Evolutionary conservation across 2,329 filamentous ascomycete species (phyloP).

Genomic region (Daldinia sp.): DNA sequence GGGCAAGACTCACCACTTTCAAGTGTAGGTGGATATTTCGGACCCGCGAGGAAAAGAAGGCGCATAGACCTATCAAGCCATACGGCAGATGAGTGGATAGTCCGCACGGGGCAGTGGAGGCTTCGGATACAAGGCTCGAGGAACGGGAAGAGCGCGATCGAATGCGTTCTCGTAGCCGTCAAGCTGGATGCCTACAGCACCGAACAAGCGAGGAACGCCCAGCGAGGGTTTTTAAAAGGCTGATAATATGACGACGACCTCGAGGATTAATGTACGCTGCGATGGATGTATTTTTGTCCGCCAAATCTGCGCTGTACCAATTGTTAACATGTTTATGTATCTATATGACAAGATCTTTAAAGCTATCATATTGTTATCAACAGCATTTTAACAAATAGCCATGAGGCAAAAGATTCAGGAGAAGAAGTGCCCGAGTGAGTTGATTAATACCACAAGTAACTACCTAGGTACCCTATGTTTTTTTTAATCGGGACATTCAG

Average conservation of each 20-base stretch:
- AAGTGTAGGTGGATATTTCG: conserved; percentile 41
- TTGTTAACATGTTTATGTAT: not conserved
- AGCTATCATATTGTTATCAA: not conserved
- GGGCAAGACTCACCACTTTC: conserved; percentile 48
- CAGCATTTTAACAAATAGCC: not conserved
- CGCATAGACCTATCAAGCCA: conserved; percentile 50
- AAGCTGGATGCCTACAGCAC: conserved; percentile 76
- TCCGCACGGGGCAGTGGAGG: conserved; percentile 76
- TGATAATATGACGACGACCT: conserved; percentile 18
- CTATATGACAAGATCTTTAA: conserved; percentile 10
- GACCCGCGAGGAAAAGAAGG: conserved; percentile 55
- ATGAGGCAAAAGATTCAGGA: not conserved
- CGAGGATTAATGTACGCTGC: not conserved
- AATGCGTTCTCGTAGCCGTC: conserved; percentile 78
- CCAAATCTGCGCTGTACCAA: not conserved
- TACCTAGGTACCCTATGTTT: no score
- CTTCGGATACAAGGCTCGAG: conserved; percentile 66
- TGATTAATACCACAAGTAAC: not conserved
- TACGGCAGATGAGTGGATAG: conserved; percentile 63
- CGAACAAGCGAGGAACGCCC: conserved; percentile 71
- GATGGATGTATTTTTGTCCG: conserved; percentile 6
- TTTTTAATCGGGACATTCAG: no score
- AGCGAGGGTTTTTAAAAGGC: conserved; percentile 67
- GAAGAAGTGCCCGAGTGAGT: not conserved
- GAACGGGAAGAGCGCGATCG: conserved; percentile 63